Base-by-base conservation (phyloP, 345 rosid species). In the Alliaria petiolata region DNA sequence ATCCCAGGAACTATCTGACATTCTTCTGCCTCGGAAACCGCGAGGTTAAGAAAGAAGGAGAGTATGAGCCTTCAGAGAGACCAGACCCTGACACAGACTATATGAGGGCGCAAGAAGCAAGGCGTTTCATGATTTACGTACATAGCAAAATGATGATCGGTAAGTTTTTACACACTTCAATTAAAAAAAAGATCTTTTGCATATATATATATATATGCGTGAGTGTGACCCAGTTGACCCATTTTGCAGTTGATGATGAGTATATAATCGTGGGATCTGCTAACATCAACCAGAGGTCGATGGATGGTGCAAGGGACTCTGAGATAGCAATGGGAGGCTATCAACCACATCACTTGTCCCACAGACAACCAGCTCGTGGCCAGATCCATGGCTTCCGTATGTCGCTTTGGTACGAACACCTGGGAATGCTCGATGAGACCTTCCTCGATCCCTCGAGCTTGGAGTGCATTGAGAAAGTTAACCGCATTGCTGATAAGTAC, bases 61-160 rank as follows among this genome's bases (percentile, higher is more conserved):
- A 95, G 78, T 95, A 87, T 57, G 98, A 88, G 69, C 98, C 97
- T 59, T 60, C 96, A 2, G 96, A 95, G 75, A 72, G 19, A 69
- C 99, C 98, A 19, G 99, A 91, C 76, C 79, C 90, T 0, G 75
- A 76, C 47, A 19, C 79, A 4, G 52, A 57, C 61, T 69, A 76
- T 14, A 69, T 76, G 75, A 56, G 89, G 78, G 99, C 99, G 16
- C 99, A 95, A 81, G 89, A 87, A 70, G 79, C 79, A 15, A 61
- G 75, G 3, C 92, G 99, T 14, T 95, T 95, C 85, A 95, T 95
- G 99, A 95, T 95, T 44, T 95, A 95, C 75, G 99, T 95, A 59
- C 99, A 95, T 56, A 28, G 96, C 65, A 95, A 95, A 83, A 95
- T 95, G 99, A 95, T 95, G 98, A 91, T 95, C 4, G 98, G 99